Conservation (phyloP, 805 yeast genomes). For the Blastobotrys muscicola region DNA sequence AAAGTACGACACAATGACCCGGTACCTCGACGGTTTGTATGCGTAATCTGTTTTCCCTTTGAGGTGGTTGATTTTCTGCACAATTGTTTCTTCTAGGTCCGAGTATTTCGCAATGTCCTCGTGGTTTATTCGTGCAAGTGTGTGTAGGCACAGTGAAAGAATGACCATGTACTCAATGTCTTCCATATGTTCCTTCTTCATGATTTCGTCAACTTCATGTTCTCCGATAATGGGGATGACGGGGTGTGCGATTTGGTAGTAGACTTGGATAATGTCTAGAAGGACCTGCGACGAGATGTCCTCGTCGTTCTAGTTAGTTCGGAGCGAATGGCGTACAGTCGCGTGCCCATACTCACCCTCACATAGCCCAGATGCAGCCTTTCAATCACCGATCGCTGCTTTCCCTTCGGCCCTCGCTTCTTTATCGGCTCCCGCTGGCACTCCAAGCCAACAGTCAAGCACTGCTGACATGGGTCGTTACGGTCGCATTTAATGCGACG, state of each 20-base stretch:
- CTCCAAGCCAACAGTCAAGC: slow-evolving; percentile 1
- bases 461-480: slow-evolving; percentile 1
- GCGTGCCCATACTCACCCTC: no score
- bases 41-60: not conserved
- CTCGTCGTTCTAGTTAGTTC: no score
- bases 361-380: not conserved
- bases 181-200: not conserved
- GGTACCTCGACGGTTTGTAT: not conserved
- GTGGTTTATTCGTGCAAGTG: not conserved
- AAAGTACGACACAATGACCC: slow-evolving; percentile 1
- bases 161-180: slow-evolving; percentile 1
- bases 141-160: not conserved
- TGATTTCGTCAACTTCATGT: not conserved
- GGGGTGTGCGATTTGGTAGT: not conserved
- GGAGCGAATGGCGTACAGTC: no score
- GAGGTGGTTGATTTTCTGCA: not conserved
- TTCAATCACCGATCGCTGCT: slow-evolving; percentile 4
- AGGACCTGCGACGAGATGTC: no score
- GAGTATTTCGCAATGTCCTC: no score
- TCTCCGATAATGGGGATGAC: slow-evolving; percentile 1
- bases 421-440: slow-evolving; percentile 1
- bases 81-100: not conserved
- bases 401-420: slow-evolving; percentile 4
- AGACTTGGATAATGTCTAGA: no score
- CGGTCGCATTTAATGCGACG: slow-evolving; percentile 4